phyloP scores from a whole-genome alignment of 768 basidiomycete genomes.

The Macrolepiota fuliginosa region DNA sequence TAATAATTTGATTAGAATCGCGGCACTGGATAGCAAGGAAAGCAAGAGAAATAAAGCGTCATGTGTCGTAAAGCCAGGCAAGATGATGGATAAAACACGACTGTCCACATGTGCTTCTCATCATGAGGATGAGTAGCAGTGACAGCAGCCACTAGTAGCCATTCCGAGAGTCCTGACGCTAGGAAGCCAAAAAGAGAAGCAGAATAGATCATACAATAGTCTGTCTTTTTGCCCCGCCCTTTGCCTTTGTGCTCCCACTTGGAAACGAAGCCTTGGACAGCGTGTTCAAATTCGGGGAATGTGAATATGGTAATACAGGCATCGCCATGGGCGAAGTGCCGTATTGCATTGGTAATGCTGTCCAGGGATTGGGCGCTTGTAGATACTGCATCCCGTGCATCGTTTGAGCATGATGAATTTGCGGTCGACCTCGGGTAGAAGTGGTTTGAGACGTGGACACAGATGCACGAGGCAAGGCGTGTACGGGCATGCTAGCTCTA shows the following conservation, averaged over 20 bases:
- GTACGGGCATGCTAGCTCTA: conserved; percentile 20
- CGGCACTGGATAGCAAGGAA: not conserved
- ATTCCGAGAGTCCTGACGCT: not conserved
- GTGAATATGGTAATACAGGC: conserved; percentile 19
- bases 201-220: not conserved
- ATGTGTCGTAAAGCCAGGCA: conserved; percentile 2
- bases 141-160: not conserved
- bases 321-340: conserved; percentile 27
- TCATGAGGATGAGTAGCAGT: not conserved
- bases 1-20: conserved; percentile 9
- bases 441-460: conserved; percentile 19
- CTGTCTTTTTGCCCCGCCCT: conserved; percentile 1
- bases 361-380: conserved; percentile 40
- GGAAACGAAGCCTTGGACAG: not conserved
- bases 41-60: not conserved
- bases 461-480: conserved; percentile 9
- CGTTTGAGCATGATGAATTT: conserved; percentile 18
- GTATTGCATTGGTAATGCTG: conserved; percentile 35
- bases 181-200: not conserved
- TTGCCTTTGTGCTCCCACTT: not conserved
- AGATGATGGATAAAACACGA: not conserved
- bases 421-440: conserved; percentile 25
- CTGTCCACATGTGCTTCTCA: not conserved
- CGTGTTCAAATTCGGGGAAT: not conserved
- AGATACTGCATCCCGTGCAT: conserved; percentile 17